Percentiles rank a stretch among this genome's conserved stretches.
phyloP scores from a whole-genome alignment of 208 protist species.

The Wallacemonas sp. region DNA sequence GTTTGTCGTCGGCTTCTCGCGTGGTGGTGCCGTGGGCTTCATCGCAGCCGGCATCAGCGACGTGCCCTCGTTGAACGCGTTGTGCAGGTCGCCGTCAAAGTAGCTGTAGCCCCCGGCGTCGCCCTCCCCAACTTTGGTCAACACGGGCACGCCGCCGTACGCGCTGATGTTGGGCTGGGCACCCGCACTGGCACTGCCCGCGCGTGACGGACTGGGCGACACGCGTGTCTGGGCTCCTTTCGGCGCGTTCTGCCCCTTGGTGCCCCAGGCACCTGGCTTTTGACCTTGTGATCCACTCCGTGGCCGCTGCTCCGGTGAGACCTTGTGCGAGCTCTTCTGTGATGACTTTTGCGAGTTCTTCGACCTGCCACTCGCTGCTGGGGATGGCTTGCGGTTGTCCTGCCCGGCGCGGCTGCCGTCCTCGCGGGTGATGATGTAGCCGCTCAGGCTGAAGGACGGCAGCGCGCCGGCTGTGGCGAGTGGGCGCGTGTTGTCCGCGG shows the following conservation, averaged over 20 bases:
- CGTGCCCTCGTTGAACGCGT: background rate
- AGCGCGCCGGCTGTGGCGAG: background rate
- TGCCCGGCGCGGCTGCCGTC: background rate
- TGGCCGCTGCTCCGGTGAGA: too few species aligned
- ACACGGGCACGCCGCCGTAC: too few species aligned
- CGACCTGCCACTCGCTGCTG: background rate
- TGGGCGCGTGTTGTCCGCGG: background rate
- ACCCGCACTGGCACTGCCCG: too few species aligned
- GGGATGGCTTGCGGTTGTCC: background rate
- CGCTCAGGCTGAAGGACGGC: background rate
- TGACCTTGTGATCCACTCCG: too few species aligned
- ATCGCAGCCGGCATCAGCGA: background rate
- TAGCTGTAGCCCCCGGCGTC: conserved; percentile 1
- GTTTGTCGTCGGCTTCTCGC: background rate
- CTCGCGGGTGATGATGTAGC: background rate
- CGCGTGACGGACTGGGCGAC: too few species aligned
- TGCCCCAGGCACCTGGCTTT: too few species aligned
- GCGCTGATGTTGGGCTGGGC: background rate
- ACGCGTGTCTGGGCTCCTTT: too few species aligned
- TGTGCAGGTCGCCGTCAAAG: conserved; percentile 7
- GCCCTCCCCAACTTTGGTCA: too few species aligned
- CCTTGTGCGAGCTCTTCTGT: too few species aligned
- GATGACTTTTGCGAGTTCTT: too few species aligned
- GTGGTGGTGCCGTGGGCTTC: background rate
- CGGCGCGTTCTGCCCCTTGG: too few species aligned